phyloP scores from a whole-genome alignment of 2,329 filamentous ascomycete genomes.

The Colletotrichum sp. region DNA sequence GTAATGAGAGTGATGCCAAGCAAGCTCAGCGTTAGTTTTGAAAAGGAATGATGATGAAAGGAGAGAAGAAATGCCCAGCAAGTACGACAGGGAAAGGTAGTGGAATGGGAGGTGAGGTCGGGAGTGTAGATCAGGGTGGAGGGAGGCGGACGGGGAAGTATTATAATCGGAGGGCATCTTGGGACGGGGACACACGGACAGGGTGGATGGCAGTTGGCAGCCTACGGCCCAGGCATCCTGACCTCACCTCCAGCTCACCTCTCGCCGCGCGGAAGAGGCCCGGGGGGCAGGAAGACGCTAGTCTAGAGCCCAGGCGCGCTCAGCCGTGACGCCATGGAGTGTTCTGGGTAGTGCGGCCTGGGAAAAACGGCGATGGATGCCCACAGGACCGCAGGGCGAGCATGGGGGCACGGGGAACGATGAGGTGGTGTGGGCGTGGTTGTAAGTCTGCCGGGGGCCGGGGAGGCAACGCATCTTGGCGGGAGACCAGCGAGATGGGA shows the following conservation, averaged over 20 bases:
- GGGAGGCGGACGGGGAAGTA: constrained; percentile 1
- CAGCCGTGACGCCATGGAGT: constrained; percentile 19
- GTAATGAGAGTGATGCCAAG: constrained; percentile 42
- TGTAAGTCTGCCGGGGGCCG: background rate
- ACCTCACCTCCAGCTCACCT: background rate
- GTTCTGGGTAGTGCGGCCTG: background rate
- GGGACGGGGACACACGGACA: background rate
- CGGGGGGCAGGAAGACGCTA: constrained; percentile 7
- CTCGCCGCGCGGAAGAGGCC: background rate
- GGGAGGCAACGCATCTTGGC: background rate
- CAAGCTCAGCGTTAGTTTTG: constrained; percentile 25
- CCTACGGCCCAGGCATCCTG: background rate
- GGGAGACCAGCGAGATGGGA: background rate
- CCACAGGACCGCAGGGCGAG: constrained; percentile 1
- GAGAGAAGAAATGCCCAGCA: constrained; percentile 23
- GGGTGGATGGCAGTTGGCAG: constrained; percentile 4
- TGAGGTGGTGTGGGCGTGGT: background rate
- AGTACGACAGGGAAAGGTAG: constrained; percentile 24
- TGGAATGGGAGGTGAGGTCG: constrained; percentile 17
- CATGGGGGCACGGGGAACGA: background rate
- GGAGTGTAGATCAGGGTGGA: background rate
- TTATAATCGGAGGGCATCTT: constrained; percentile 15
- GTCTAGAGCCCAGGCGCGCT: constrained; percentile 3
- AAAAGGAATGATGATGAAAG: constrained; percentile 16
- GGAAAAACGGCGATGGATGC: background rate